Conservation (phyloP, 139 green algal genomes). For the Chlorella sp. region DNA sequence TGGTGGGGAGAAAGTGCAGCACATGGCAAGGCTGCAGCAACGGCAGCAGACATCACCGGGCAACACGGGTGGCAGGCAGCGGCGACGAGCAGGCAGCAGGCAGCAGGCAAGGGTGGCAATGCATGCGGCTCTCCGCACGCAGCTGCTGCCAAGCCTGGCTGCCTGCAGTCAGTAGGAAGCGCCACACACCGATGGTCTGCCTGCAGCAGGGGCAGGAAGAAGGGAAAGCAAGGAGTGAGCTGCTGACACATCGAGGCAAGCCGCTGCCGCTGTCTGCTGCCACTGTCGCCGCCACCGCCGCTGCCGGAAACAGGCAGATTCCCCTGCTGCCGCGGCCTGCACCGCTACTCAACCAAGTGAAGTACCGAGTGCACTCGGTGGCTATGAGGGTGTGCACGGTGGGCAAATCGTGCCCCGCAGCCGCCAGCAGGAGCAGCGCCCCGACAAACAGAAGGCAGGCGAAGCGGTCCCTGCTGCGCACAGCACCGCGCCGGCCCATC, state of each 20-base stretch:
- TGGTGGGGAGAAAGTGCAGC: neutral
- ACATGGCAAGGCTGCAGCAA: neutral
- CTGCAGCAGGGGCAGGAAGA: neutral
- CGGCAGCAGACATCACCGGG: neutral
- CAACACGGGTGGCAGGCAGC: neutral
- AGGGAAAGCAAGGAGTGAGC: neutral
- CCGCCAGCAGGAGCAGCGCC: neutral
- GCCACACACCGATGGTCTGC: slow-evolving; percentile 65
- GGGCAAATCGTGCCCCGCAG: neutral
- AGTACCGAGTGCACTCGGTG: slow-evolving; percentile 70
- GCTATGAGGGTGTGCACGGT: slow-evolving; percentile 34
- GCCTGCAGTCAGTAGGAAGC: neutral
- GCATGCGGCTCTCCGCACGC: too few species aligned
- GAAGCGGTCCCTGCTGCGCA: neutral
- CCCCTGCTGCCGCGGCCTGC: too few species aligned
- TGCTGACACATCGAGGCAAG: neutral
- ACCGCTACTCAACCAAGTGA: slow-evolving; percentile 52
- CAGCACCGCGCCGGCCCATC: neutral
- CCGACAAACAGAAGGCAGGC: neutral
- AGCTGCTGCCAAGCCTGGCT: too few species aligned
- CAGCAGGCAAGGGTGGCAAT: neutral
- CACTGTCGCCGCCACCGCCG: too few species aligned
- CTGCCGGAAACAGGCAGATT: neutral
- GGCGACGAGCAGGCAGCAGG: neutral
- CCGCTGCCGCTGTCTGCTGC: neutral